These are phyloP conservation scores for Phyllostachys edulis DNA, from an alignment of 176 grass and related monocot genomes.

Conservation along the genomic window DNA sequence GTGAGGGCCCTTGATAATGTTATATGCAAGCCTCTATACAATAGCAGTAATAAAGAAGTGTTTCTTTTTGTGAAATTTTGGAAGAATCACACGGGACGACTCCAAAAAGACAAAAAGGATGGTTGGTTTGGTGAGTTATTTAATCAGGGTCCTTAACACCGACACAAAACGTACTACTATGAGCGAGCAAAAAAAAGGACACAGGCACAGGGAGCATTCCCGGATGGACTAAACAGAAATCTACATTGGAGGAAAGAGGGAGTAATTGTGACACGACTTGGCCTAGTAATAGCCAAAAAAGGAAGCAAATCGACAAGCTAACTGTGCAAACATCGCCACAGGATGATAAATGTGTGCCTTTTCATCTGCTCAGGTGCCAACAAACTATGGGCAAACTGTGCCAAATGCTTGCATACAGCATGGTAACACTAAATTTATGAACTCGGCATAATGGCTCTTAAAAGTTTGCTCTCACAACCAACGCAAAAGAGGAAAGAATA, in stretches of 20 bases:
- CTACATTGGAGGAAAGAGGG: slow-evolving; percentile 14
- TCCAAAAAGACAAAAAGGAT: background rate
- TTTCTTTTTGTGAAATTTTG: slow-evolving; percentile 29
- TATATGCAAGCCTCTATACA: background rate
- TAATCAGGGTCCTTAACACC: background rate
- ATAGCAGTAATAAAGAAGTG: background rate
- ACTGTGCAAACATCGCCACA: slow-evolving; percentile 11
- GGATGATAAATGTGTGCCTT: slow-evolving; percentile 21
- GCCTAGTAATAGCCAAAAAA: slow-evolving; percentile 20
- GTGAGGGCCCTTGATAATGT: background rate
- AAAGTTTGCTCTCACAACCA: background rate
- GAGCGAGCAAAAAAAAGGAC: background rate
- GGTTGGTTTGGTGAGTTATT: slow-evolving; percentile 14
- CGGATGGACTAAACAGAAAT: slow-evolving; percentile 20
- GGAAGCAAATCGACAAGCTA: slow-evolving; percentile 29
- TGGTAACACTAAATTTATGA: background rate
- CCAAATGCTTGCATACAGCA: background rate
- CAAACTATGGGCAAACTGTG: background rate
- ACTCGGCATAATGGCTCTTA: too few species aligned
- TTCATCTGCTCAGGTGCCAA: background rate
- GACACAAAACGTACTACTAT: background rate
- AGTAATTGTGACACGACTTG: slow-evolving; percentile 36
- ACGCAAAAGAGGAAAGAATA: slow-evolving; percentile 27
- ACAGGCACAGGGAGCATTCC: background rate
- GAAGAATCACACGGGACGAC: background rate